phyloP scores from a whole-genome alignment of 352 stramenopile species.

The Phytopythium montanum region DNA sequence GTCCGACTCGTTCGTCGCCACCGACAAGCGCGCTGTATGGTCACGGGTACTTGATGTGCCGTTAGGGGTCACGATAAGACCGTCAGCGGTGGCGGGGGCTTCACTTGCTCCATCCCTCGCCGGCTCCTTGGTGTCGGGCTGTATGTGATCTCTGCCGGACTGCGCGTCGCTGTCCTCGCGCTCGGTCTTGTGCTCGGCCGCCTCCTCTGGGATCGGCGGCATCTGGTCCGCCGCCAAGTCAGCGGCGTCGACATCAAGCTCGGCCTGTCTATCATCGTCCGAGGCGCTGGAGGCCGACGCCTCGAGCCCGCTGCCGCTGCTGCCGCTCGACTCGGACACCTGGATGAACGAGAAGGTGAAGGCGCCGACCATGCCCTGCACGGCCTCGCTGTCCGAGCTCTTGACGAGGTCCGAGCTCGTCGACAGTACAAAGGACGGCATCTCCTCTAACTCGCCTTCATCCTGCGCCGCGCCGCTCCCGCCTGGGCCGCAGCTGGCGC shows the following conservation, averaged over 20 bases:
- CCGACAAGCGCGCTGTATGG: not conserved
- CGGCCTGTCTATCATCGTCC: not conserved
- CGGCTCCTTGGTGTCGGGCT: not conserved
- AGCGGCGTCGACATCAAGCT: slow-evolving; percentile 4
- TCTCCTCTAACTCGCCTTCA: slow-evolving; percentile 16
- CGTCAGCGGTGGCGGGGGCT: not conserved
- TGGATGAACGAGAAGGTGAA: slow-evolving; percentile 80
- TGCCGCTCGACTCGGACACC: slow-evolving; percentile 36
- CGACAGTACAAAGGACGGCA: slow-evolving; percentile 46
- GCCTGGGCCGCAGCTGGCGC: slow-evolving; percentile 13
- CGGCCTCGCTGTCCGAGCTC: slow-evolving; percentile 53
- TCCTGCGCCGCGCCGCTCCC: slow-evolving; percentile 9
- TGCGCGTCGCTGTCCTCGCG: not conserved
- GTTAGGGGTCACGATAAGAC: not conserved
- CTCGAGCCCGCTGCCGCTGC: slow-evolving; percentile 9
- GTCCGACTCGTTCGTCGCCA: slow-evolving; percentile 5
- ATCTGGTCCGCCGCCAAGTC: slow-evolving; percentile 6
- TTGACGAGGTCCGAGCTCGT: slow-evolving; percentile 35
- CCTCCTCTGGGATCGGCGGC: slow-evolving; percentile 5
- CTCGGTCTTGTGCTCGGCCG: not conserved
- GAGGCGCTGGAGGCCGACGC: slow-evolving; percentile 8
- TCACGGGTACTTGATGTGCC: not conserved
- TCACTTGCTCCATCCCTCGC: not conserved
- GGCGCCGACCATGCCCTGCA: slow-evolving; percentile 48
- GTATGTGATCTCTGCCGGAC: too few relatives aligned